These are phyloP conservation scores for Suillus bovinus DNA, from an alignment of 768 basidiomycete genomes.

Conservation along the genomic window DNA sequence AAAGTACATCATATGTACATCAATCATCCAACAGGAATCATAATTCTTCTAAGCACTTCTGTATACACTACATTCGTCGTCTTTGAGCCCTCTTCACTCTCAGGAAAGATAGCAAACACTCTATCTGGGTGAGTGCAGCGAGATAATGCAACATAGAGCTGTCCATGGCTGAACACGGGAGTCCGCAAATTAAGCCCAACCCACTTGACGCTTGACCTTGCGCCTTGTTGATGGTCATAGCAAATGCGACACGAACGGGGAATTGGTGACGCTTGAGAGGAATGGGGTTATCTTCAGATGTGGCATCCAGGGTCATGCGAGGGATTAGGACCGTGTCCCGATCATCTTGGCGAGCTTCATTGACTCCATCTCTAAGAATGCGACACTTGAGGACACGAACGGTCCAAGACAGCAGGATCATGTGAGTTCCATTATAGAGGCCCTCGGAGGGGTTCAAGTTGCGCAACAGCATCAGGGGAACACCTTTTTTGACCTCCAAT, in stretches of 20 bases:
- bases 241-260: conserved; percentile 21
- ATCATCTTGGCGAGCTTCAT: conserved; percentile 15
- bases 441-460: conserved; percentile 41
- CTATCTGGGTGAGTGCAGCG: too few relatives aligned
- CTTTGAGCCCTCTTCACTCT: too few relatives aligned
- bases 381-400: conserved; percentile 25
- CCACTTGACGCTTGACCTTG: too few relatives aligned
- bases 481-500: conserved; percentile 33
- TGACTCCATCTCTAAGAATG: conserved; percentile 26
- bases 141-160: too few relatives aligned
- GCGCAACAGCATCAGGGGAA: conserved; percentile 43
- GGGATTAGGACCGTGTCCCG: conserved; percentile 30
- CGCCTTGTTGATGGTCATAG: too few relatives aligned
- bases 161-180: too few relatives aligned
- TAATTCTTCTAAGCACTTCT: too few relatives aligned
- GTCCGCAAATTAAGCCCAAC: too few relatives aligned
- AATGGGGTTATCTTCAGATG: conserved; percentile 22
- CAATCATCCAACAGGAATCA: too few relatives aligned
- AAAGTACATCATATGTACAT: too few relatives aligned
- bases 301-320: conserved; percentile 24
- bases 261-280: conserved; percentile 27
- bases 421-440: conserved; percentile 40
- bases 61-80: too few relatives aligned
- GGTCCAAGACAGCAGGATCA: conserved; percentile 20
- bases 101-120: too few relatives aligned